phyloP scores from a whole-genome alignment of 2,329 filamentous ascomycete genomes.

The Chlorencoelia australis region DNA sequence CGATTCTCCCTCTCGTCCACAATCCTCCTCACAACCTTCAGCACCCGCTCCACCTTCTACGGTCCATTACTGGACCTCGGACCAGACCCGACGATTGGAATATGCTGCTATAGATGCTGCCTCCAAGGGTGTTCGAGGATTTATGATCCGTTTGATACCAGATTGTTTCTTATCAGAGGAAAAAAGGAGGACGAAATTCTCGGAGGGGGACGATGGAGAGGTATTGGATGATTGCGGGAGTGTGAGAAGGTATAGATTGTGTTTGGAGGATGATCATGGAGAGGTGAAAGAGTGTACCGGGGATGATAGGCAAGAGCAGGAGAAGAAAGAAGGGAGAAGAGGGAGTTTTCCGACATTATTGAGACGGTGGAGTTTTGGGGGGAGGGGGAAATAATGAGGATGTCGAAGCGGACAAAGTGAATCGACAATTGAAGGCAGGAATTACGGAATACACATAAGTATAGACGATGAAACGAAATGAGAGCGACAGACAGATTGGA shows the following conservation, averaged over 20 bases:
- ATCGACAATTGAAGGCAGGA: too few species aligned
- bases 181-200: constrained; percentile 45
- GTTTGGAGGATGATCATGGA: constrained; percentile 26
- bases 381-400: too few species aligned
- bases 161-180: constrained; percentile 48
- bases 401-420: too few species aligned
- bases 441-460: too few species aligned
- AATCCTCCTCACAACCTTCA: constrained; percentile 26
- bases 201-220: constrained; percentile 24
- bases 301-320: background rate
- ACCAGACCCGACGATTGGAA: constrained; percentile 50
- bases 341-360: too few species aligned
- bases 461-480: too few species aligned
- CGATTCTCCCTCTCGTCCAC: constrained; percentile 1
- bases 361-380: too few species aligned
- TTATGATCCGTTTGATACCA: constrained; percentile 49
- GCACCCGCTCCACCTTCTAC: constrained; percentile 42
- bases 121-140: constrained; percentile 48
- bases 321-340: background rate
- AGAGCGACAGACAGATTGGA: too few species aligned
- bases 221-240: constrained; percentile 42
- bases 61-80: constrained; percentile 58
- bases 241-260: constrained; percentile 49
- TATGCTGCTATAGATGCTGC: constrained; percentile 59
- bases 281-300: background rate